phyloP scores from a whole-genome alignment of 768 basidiomycete genomes.

The Pisolithus marmoratus region DNA sequence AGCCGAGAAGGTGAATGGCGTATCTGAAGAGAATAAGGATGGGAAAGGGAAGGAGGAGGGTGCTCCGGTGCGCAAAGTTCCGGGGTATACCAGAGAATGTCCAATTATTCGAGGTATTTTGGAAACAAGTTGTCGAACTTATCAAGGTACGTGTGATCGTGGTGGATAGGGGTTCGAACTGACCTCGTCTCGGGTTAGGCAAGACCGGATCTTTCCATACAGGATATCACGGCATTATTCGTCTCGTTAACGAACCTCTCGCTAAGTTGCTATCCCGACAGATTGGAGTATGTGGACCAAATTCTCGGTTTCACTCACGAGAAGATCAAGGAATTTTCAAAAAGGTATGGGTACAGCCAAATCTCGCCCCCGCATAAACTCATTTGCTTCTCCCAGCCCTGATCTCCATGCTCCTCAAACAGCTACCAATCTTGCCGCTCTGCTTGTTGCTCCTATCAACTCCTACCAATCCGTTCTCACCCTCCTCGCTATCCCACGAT shows the following conservation, averaged over 20 bases:
- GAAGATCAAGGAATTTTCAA: conserved; percentile 79
- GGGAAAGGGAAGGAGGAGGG: conserved; percentile 60
- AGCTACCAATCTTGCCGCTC: conserved; percentile 80
- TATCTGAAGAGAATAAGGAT: conserved; percentile 20
- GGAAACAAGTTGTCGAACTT: conserved; percentile 96
- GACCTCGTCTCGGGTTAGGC: conserved; percentile 47
- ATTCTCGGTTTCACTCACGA: conserved; percentile 83
- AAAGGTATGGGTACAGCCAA: conserved; percentile 48
- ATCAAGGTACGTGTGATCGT: conserved; percentile 66
- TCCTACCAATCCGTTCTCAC: conserved; percentile 96
- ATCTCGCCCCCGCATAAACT: conserved; percentile 3
- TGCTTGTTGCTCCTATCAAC: conserved; percentile 92
- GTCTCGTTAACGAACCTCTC: conserved; percentile 95
- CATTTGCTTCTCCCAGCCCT: conserved; percentile 42
- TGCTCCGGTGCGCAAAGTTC: conserved; percentile 68
- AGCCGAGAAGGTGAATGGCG: conserved; percentile 14
- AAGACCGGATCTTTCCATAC: conserved; percentile 93
- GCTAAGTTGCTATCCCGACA: conserved; percentile 94
- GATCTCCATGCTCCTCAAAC: conserved; percentile 88
- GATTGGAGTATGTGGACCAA: conserved; percentile 96
- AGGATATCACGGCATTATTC: conserved; percentile 93
- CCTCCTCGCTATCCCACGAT: conserved; percentile 91
- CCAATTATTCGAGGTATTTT: conserved; percentile 95
- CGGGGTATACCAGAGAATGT: conserved; percentile 94
- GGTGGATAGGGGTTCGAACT: background rate